phyloP scores from a whole-genome alignment of 2,329 filamentous ascomycete genomes.

The Hymenoscyphus linearis region DNA sequence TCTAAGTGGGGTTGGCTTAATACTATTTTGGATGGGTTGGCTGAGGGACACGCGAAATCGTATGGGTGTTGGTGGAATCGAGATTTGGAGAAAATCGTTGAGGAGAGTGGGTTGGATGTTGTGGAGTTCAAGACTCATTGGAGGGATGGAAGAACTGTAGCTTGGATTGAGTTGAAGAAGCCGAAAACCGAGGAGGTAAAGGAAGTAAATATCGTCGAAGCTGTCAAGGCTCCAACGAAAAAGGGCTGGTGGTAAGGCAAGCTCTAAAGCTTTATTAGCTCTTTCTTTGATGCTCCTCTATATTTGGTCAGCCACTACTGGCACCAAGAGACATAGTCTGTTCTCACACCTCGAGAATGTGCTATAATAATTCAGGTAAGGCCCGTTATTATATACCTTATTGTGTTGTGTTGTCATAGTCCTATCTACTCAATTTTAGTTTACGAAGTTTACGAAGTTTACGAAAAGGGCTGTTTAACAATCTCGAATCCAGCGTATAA shows the following conservation, averaged over 20 bases:
- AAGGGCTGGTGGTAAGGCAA: background rate
- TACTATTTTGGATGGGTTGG: constrained; percentile 48
- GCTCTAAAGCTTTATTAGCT: background rate
- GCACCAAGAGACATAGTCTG: background rate
- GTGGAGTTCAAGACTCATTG: constrained; percentile 42
- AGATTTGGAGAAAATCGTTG: constrained; percentile 52
- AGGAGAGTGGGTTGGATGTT: constrained; percentile 52
- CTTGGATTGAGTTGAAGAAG: constrained; percentile 49
- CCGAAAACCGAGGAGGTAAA: constrained; percentile 10
- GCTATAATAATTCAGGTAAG: background rate
- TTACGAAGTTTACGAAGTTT: no score
- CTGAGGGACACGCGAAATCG: constrained; percentile 49
- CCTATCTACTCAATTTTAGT: background rate
- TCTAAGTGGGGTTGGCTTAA: constrained; percentile 52
- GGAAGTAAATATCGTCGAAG: background rate
- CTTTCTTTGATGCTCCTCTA: background rate
- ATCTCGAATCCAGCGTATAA: no score
- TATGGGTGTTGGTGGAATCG: constrained; percentile 68
- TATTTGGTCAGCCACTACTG: background rate
- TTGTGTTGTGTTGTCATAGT: background rate
- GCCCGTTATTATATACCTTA: background rate
- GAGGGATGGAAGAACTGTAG: constrained; percentile 51
- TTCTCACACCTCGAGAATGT: background rate
- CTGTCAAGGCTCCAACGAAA: background rate
- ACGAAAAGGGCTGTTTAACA: no score